Evolutionary conservation across 345 rosid genomes (phyloP), one percentile per base, ranked within the genome.

Genomic region (Eucalyptus urophylla): DNA sequence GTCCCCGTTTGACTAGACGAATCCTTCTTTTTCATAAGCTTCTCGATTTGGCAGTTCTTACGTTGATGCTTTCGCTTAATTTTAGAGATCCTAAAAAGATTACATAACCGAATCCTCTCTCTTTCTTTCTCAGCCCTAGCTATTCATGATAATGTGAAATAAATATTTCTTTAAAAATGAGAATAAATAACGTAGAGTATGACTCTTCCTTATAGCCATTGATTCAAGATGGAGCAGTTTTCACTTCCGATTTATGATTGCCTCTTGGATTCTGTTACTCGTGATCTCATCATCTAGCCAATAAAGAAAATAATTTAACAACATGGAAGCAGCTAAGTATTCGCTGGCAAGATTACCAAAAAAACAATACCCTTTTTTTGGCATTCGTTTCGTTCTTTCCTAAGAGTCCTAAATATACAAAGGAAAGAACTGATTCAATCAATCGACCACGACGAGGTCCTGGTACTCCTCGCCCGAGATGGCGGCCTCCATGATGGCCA

Each of bases 401-500:
- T n/a, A 29, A 65, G 72, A 65, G 2, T n/a, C 37, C 14, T 72
- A 19, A 37, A 37, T 31, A 69, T 17, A 33, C 44, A 37, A 19
- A 11, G 25, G 14, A 72, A 72, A 72, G 25, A 72, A 72, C 45
- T 5, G 24, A n/a, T 29, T 87, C 17, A 43, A 65, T 86, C 86
- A 43, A 87, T 93, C 93, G 90, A 95, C 16, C 7, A 94, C 94
- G 27, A 87, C 94, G 6, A 95, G 92, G 8, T 91, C 90, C 33
- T 67, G 87, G 80, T 94, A 94, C 94, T 95, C 98, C 31, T 90
- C 67, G 6, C 93, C 91, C 0, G 92, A 91, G 15, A 95, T 94
- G n/a, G 92, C 96, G 56, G 88, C 89, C 88, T 92, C 93, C 98
- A 96, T 94, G 49, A 93, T 88, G 37, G 31, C 86, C 72, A 87